These are phyloP conservation scores for Candida tropicalis DNA, from an alignment of 1,139 yeast species.

Conservation along the genomic window DNA sequence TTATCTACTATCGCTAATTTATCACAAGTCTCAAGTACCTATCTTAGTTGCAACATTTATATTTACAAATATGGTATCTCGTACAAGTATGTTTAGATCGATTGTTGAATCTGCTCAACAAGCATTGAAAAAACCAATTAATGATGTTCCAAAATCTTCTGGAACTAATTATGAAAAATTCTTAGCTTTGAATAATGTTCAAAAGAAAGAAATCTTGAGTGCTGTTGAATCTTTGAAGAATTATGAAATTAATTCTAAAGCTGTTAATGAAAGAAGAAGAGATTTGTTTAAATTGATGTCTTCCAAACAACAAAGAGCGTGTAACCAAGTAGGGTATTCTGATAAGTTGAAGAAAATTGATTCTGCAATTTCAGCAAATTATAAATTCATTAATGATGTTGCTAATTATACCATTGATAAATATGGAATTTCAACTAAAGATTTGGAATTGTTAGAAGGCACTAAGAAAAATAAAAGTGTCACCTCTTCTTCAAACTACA, in stretches of 20 bases:
- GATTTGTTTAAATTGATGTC: slow-evolving; percentile 51
- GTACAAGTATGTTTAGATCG: slow-evolving; percentile 23
- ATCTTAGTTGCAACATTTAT: slow-evolving; percentile 32
- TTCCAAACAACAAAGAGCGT: slow-evolving; percentile 57
- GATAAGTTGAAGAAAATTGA: slow-evolving; percentile 54
- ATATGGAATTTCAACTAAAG: slow-evolving; percentile 41
- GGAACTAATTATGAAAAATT: slow-evolving; percentile 20
- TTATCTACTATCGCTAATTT: slow-evolving; percentile 12
- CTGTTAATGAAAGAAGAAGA: slow-evolving; percentile 49
- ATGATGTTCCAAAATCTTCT: slow-evolving; percentile 4
- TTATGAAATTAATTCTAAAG: slow-evolving; percentile 43
- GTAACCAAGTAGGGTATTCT: slow-evolving; percentile 57
- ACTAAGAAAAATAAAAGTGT: slow-evolving; percentile 18
- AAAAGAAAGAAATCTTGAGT: slow-evolving; percentile 42
- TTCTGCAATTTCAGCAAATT: slow-evolving; percentile 45
- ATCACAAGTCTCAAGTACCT: slow-evolving; percentile 28
- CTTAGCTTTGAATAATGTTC: slow-evolving; percentile 19
- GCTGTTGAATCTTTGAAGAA: slow-evolving; percentile 54
- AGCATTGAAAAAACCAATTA: slow-evolving; percentile 1
- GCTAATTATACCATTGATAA: slow-evolving; percentile 40
- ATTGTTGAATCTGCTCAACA: slow-evolving; percentile 8
- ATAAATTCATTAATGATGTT: slow-evolving; percentile 45
- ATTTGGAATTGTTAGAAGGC: slow-evolving; percentile 35
- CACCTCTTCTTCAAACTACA: slow-evolving; percentile 43
- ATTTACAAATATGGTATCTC: slow-evolving; percentile 35